Evolutionary conservation across 805 yeast species (phyloP).

Genomic region (Teunomyces kruisii): DNA sequence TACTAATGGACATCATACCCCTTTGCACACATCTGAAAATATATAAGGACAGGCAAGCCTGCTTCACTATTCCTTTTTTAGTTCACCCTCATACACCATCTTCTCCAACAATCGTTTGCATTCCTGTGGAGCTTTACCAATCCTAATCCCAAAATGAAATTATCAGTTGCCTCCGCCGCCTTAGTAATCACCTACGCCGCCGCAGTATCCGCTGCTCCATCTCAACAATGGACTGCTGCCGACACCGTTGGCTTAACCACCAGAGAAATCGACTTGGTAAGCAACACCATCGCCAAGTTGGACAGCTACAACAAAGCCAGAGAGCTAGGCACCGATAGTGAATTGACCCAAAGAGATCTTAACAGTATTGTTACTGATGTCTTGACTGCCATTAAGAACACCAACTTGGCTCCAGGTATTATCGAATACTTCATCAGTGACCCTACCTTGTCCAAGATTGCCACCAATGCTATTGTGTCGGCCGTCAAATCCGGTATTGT

Average conservation of each 20-base stretch:
- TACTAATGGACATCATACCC: not conserved
- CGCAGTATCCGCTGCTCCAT: slow-evolving; percentile 25
- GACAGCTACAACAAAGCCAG: slow-evolving; percentile 31
- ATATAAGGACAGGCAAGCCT: slow-evolving; percentile 1
- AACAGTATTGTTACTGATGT: slow-evolving; percentile 41
- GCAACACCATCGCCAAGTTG: slow-evolving; percentile 27
- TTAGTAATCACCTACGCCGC: slow-evolving; percentile 8
- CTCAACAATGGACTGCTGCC: slow-evolving; percentile 10
- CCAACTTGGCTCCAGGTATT: slow-evolving; percentile 37
- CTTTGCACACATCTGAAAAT: not conserved
- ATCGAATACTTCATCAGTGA: slow-evolving; percentile 33
- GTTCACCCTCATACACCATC: not conserved
- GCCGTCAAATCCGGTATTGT: slow-evolving; percentile 32
- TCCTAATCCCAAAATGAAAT: slow-evolving; percentile 10
- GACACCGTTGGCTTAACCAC: slow-evolving; percentile 19
- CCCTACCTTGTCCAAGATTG: slow-evolving; percentile 28
- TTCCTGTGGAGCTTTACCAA: slow-evolving; percentile 1
- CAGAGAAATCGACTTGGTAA: slow-evolving; percentile 20
- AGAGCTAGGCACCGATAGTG: slow-evolving; percentile 18
- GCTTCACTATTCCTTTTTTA: not conserved
- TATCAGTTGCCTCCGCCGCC: slow-evolving; percentile 10
- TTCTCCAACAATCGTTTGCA: slow-evolving; percentile 4
- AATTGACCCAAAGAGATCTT: slow-evolving; percentile 34
- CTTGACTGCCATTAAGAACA: slow-evolving; percentile 34
- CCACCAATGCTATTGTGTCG: slow-evolving; percentile 25